Evolutionary conservation across 2,329 filamentous ascomycete species (phyloP).

Genomic region (Botrytis byssoidea): DNA sequence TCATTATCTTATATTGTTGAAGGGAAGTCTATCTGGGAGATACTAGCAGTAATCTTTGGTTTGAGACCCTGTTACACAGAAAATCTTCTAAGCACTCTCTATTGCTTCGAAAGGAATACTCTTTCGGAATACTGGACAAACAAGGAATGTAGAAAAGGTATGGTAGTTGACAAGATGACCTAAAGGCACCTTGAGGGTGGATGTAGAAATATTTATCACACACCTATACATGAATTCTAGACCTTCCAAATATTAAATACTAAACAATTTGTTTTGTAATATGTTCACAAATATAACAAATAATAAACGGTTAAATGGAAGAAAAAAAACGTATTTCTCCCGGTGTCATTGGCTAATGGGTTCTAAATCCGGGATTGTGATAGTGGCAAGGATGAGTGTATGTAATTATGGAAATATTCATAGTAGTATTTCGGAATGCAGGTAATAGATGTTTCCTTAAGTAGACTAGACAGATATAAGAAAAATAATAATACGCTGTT

Average conservation of each 20-base stretch:
- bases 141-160: background rate
- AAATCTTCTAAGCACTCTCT: background rate
- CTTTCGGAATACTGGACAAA: background rate
- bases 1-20: background rate
- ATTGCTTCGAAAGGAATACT: background rate
- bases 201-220: background rate
- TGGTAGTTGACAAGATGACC: background rate
- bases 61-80: background rate
- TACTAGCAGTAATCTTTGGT: background rate
- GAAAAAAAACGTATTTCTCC: background rate
- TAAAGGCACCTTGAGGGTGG: background rate
- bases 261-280: background rate
- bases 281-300: background rate
- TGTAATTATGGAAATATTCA: background rate
- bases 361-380: background rate
- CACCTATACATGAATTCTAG: background rate
- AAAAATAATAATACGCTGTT: background rate
- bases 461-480: background rate
- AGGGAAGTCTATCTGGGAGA: background rate
- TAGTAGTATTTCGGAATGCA: background rate
- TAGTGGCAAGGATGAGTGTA: background rate
- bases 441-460: background rate
- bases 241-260: background rate
- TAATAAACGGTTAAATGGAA: background rate
- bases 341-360: background rate